phyloP scores from a whole-genome alignment of 305 asterid genomes.

The Fraxinus greggii region DNA sequence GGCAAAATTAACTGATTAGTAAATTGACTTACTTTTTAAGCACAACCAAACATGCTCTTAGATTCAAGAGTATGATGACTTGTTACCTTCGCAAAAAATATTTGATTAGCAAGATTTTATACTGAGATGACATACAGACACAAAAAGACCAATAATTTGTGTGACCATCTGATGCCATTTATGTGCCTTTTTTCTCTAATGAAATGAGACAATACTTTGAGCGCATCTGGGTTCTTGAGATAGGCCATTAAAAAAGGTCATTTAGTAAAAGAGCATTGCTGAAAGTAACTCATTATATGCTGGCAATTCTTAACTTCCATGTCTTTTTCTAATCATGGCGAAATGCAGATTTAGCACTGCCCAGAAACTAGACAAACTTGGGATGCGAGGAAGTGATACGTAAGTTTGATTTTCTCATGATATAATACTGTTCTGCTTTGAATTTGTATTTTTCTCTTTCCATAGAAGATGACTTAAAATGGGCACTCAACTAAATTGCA shows the following conservation, averaged over 20 bases:
- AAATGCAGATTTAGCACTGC: slow-evolving; percentile 92
- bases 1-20: background rate
- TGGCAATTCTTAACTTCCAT: slow-evolving; percentile 18
- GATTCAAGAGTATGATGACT: background rate
- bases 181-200: background rate
- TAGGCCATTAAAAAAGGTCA: background rate
- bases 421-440: slow-evolving; percentile 16
- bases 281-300: background rate
- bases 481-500: slow-evolving; percentile 38
- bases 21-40: background rate
- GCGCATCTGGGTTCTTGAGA: background rate
- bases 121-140: background rate
- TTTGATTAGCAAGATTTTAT: background rate
- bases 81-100: background rate
- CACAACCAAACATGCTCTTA: background rate
- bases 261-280: background rate
- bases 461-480: slow-evolving; percentile 24
- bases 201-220: background rate
- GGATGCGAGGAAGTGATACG: slow-evolving; percentile 99
- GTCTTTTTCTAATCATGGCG: slow-evolving; percentile 14
- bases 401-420: slow-evolving; percentile 36
- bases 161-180: background rate
- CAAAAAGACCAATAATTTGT: background rate
- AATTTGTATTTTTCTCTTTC: slow-evolving; percentile 11
- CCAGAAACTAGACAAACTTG: slow-evolving; percentile 96